A percentile compares a stretch with the other conserved stretches of the same genome.
Conservation (phyloP, 1,284 basidiomycete genomes). For the Thelephora terrestris region DNA sequence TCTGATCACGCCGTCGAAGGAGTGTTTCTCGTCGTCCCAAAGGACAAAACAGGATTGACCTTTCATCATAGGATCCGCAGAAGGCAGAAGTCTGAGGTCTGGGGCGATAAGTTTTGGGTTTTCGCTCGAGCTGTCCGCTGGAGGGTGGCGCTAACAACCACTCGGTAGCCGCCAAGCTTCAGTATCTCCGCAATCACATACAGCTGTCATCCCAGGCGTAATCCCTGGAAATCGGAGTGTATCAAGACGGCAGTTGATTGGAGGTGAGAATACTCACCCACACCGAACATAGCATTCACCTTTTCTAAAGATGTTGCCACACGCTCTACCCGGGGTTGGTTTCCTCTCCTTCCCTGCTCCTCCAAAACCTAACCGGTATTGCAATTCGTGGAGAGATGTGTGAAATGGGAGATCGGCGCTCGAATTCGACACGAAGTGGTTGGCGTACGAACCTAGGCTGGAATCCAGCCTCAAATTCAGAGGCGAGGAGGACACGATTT, state of each 20-base stretch:
- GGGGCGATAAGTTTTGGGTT: conserved; percentile 27
- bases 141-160: conserved; percentile 63
- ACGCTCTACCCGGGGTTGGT: conserved; percentile 53
- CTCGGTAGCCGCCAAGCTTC: conserved; percentile 73
- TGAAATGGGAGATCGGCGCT: conserved; percentile 51
- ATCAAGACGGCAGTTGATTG: neutral
- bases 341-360: conserved; percentile 49
- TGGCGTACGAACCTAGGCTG: conserved; percentile 56
- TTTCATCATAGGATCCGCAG: conserved; percentile 64
- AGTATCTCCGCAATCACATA: conserved; percentile 87
- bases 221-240: conserved; percentile 42
- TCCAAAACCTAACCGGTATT: conserved; percentile 42
- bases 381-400: conserved; percentile 55
- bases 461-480: no score
- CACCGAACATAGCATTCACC: conserved; percentile 84
- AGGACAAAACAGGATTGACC: conserved; percentile 81
- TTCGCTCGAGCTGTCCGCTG: conserved; percentile 17
- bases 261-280: conserved; percentile 53
- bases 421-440: conserved; percentile 57
- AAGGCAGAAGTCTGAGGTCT: conserved; percentile 62
- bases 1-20: conserved; percentile 81
- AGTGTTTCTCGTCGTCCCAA: conserved; percentile 99
- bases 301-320: conserved; percentile 72
- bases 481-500: no score
- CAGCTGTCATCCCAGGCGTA: conserved; percentile 84